Conservation (phyloP, 148 eudicot species). For the Dysphania ambrosioides region DNA sequence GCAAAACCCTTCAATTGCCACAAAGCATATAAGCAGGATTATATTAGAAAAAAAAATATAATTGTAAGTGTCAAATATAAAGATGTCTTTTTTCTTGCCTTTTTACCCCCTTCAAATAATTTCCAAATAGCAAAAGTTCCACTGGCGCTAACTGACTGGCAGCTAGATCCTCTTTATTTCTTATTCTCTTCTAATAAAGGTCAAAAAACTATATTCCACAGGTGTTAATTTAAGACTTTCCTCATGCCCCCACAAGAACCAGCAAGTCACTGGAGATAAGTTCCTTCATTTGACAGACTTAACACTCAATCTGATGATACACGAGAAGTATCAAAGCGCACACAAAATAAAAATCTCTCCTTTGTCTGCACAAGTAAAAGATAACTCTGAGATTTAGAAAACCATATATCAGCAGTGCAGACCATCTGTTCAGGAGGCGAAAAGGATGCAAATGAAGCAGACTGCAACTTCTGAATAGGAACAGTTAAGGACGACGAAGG, state of each 20-base stretch:
- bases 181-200: not conserved
- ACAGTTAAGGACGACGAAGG: no score
- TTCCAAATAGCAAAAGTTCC: not conserved
- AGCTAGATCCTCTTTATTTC: not conserved
- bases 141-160: not conserved
- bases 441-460: no score
- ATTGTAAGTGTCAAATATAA: not conserved
- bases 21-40: not conserved
- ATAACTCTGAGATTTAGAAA: not conserved
- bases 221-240: not conserved
- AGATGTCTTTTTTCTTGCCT: not conserved
- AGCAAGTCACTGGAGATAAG: not conserved
- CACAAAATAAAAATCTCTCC: not conserved
- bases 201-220: not conserved
- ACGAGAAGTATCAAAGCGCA: not conserved
- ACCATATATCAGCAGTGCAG: not conserved
- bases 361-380: not conserved
- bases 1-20: not conserved
- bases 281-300: not conserved
- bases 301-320: not conserved
- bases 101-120: not conserved
- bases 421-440: not conserved
- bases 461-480: not conserved
- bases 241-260: not conserved
- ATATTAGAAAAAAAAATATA: no score